phyloP scores from a whole-genome alignment of 208 protist genomes.

The Chromosphaera perkinsii region DNA sequence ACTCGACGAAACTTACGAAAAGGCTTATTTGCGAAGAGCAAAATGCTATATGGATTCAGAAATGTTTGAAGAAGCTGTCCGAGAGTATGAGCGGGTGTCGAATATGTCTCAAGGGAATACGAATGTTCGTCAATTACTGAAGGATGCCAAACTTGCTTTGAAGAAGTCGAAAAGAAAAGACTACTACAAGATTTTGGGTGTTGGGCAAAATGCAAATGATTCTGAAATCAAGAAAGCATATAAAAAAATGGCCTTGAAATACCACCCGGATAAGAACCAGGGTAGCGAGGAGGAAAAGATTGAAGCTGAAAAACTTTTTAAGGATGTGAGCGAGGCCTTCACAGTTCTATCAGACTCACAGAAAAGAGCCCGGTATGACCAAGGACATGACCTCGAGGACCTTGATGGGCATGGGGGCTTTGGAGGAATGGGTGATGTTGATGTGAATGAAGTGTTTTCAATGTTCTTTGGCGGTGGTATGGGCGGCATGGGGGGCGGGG shows the following conservation, averaged over 20 bases:
- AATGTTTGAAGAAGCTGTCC: conserved; percentile 22
- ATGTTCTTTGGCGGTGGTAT: too few species aligned
- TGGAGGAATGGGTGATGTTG: too few species aligned
- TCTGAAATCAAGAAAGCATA: conserved; percentile 68
- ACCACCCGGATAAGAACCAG: conserved; percentile 58
- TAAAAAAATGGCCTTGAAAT: conserved; percentile 58
- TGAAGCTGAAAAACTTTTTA: conserved; percentile 29
- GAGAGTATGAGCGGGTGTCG: conserved; percentile 16
- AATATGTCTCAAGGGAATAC: neutral
- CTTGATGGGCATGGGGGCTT: too few species aligned
- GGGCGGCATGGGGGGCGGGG: too few species aligned
- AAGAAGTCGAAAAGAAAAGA: conserved; percentile 57
- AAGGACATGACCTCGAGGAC: too few species aligned
- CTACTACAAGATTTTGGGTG: conserved; percentile 62
- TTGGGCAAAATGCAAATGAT: conserved; percentile 44
- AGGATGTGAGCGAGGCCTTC: conserved; percentile 37
- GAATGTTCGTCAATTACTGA: conserved; percentile 34
- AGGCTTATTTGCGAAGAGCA: conserved; percentile 15
- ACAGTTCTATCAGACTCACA: conserved; percentile 24
- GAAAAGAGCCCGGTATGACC: conserved; percentile 37
- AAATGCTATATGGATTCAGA: conserved; percentile 14
- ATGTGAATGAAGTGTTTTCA: too few species aligned
- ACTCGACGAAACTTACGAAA: conserved; percentile 18
- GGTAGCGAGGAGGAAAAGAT: neutral
- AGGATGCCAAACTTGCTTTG: conserved; percentile 47